Conservation (phyloP, 768 basidiomycete species). For the Neoboletus magnificus region DNA sequence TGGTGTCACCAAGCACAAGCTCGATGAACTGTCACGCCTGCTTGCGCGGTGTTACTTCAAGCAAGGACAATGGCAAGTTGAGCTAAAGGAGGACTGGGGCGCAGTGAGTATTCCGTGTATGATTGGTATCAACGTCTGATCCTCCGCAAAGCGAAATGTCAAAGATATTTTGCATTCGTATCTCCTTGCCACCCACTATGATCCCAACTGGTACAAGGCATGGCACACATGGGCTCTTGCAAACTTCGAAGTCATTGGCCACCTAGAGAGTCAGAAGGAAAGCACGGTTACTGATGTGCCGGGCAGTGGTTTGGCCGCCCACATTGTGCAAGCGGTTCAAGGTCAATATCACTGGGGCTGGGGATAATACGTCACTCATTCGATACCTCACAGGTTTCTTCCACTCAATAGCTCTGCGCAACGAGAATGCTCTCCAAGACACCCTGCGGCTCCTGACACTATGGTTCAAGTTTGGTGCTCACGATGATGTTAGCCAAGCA, state of each 20-base stretch:
- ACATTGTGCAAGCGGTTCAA: slow-evolving; percentile 91
- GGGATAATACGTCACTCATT: slow-evolving; percentile 11
- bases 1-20: slow-evolving; percentile 54
- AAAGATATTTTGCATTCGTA: slow-evolving; percentile 84
- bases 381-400: slow-evolving; percentile 69
- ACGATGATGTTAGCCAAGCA: slow-evolving; percentile 85
- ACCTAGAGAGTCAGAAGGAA: slow-evolving; percentile 67
- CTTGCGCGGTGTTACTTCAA: slow-evolving; percentile 98
- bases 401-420: slow-evolving; percentile 87
- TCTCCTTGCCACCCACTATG: slow-evolving; percentile 82
- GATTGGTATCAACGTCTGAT: slow-evolving; percentile 9
- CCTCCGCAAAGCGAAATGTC: slow-evolving; percentile 59
- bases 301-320: slow-evolving; percentile 63
- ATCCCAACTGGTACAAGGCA: slow-evolving; percentile 97
- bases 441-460: slow-evolving; percentile 88
- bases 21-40: slow-evolving; percentile 72
- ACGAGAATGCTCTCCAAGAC: slow-evolving; percentile 91
- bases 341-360: slow-evolving; percentile 40
- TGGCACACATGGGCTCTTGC: slow-evolving; percentile 99
- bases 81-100: slow-evolving; percentile 75
- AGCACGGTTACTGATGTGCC: slow-evolving; percentile 55
- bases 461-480: slow-evolving; percentile 97
- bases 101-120: slow-evolving; percentile 46
- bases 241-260: slow-evolving; percentile 89
- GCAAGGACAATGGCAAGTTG: slow-evolving; percentile 90